These are phyloP conservation scores for Leptographium radiaticola DNA, from an alignment of 2,329 filamentous ascomycete species.

Conservation along the genomic window DNA sequence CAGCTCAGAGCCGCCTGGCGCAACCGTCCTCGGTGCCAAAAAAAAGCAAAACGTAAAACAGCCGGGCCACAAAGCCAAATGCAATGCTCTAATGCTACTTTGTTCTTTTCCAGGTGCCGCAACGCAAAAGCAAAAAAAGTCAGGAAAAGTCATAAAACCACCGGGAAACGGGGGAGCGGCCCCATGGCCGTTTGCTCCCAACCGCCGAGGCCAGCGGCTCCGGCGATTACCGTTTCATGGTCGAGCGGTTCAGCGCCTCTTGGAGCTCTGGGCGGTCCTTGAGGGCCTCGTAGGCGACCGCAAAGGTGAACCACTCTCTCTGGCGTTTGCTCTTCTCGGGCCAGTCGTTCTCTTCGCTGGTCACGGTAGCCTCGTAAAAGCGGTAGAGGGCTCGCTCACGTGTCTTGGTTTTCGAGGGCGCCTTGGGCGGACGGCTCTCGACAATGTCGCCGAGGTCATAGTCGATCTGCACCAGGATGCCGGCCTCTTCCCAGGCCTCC, in stretches of 20 bases:
- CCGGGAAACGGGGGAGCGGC: too few species aligned
- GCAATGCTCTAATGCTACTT: conserved; percentile 2
- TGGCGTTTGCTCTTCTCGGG: conserved; percentile 87
- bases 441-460: conserved; percentile 77
- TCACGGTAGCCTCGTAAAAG: conserved; percentile 81
- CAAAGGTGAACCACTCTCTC: conserved; percentile 79
- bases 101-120: not conserved
- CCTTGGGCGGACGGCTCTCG: conserved; percentile 70
- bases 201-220: too few species aligned
- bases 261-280: conserved; percentile 72
- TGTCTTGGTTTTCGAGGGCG: conserved; percentile 38
- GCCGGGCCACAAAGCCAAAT: not conserved
- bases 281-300: conserved; percentile 67
- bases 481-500: conserved; percentile 97
- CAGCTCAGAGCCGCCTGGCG: too few species aligned
- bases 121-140: not conserved
- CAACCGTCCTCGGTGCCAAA: not conserved
- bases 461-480: conserved; percentile 73
- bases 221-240: conserved; percentile 38
- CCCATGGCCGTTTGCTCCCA: too few species aligned
- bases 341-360: conserved; percentile 76
- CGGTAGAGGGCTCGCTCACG: conserved; percentile 53
- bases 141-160: not conserved
- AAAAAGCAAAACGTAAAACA: not conserved
- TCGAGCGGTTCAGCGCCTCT: conserved; percentile 74